A percentile compares a stretch with the other conserved stretches of the same genome.
Conservation (phyloP, 2,329 filamentous ascomycete species). For the Pseudonectria foliicola region DNA sequence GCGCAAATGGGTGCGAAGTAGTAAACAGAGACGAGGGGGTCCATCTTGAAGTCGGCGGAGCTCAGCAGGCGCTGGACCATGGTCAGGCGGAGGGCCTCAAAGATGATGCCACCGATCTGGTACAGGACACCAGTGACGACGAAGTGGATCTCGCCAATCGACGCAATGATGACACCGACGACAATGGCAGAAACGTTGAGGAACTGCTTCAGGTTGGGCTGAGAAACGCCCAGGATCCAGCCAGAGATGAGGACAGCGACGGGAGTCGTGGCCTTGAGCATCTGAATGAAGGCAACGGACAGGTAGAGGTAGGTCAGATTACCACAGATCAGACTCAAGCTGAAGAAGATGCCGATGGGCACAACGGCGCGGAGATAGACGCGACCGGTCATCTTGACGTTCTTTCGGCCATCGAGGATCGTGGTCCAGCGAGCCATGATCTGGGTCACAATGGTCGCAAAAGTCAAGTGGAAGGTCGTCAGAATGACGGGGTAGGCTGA, state of each 20-base stretch:
- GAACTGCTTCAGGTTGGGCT: conserved; percentile 79
- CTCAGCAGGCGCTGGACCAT: conserved; percentile 79
- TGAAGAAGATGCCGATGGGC: conserved; percentile 93
- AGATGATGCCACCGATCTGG: conserved; percentile 71
- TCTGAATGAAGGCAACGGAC: conserved; percentile 95
- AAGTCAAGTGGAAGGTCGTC: conserved; percentile 91
- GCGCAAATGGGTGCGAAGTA: conserved; percentile 85
- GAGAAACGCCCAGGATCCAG: conserved; percentile 78
- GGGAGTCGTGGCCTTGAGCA: conserved; percentile 97
- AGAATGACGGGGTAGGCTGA: conserved; percentile 69
- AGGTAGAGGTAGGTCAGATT: conserved; percentile 95
- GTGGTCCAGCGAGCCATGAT: conserved; percentile 82
- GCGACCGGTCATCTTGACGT: conserved; percentile 92
- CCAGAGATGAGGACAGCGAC: conserved; percentile 86
- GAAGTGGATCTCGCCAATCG: conserved; percentile 93
- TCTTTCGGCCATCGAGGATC: conserved; percentile 88
- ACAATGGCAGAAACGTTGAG: conserved; percentile 94
- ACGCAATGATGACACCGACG: conserved; percentile 88
- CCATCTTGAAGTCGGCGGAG: conserved; percentile 85
- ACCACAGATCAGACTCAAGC: conserved; percentile 89
- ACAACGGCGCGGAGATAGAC: conserved; percentile 91
- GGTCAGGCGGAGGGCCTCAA: conserved; percentile 75
- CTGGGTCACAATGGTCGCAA: conserved; percentile 92
- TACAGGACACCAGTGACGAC: conserved; percentile 71
- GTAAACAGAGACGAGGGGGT: conserved; percentile 80